Evolutionary conservation across 2,329 filamentous ascomycete species (phyloP).

Genomic region (Trichoderma aggressivum): DNA sequence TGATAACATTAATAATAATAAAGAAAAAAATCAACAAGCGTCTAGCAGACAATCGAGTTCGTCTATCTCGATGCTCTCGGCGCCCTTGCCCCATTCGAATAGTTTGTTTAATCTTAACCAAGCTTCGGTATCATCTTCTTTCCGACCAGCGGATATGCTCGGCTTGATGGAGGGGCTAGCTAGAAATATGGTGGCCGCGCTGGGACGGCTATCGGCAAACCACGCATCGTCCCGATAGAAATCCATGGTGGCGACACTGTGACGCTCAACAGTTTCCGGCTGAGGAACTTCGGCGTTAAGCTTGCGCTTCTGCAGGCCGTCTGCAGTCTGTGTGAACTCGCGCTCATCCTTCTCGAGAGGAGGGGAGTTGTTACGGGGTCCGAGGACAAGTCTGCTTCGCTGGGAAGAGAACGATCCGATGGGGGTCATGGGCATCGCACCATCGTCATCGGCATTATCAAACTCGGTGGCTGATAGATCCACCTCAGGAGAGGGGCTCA

Average conservation of each 20-base stretch:
- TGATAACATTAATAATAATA: slow-evolving; percentile 8
- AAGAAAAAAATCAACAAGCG: slow-evolving; percentile 51
- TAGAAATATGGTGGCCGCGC: slow-evolving; percentile 42
- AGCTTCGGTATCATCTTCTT: slow-evolving; percentile 38
- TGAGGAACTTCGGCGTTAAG: slow-evolving; percentile 43
- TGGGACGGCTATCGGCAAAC: slow-evolving; percentile 47
- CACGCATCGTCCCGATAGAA: slow-evolving; percentile 49
- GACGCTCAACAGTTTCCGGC: slow-evolving; percentile 32
- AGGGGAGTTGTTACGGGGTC: slow-evolving; percentile 70
- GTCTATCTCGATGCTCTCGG: slow-evolving; percentile 86
- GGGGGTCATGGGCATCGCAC: slow-evolving; percentile 57
- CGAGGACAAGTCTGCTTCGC: slow-evolving; percentile 37
- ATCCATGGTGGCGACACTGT: slow-evolving; percentile 27
- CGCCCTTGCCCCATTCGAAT: slow-evolving; percentile 64
- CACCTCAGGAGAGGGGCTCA: slow-evolving; percentile 90
- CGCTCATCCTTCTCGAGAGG: slow-evolving; percentile 91
- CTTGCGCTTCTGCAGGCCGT: slow-evolving; percentile 70
- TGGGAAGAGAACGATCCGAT: slow-evolving; percentile 60
- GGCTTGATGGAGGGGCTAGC: slow-evolving; percentile 53
- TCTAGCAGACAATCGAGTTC: slow-evolving; percentile 88
- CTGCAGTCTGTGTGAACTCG: slow-evolving; percentile 94
- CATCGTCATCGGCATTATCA: slow-evolving; percentile 65
- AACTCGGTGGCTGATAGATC: slow-evolving; percentile 86
- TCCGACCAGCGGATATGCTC: slow-evolving; percentile 31
- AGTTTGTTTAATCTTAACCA: slow-evolving; percentile 42